These are phyloP conservation scores for Ramaria sp. DNA, from an alignment of 768 basidiomycete species.

Conservation along the genomic window DNA sequence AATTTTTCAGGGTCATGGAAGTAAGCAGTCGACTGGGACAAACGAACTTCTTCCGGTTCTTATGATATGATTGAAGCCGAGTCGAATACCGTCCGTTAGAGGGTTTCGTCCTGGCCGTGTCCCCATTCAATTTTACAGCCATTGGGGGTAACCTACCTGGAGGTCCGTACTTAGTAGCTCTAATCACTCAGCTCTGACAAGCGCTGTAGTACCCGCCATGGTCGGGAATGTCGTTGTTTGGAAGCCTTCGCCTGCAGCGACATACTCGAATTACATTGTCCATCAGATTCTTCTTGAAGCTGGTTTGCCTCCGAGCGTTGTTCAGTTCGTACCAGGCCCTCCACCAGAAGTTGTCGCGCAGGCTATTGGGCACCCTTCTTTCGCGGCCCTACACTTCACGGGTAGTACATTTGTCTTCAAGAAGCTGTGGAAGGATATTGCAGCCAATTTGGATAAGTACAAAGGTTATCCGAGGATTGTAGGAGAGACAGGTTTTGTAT, in stretches of 20 bases:
- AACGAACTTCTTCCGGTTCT: conserved; percentile 3
- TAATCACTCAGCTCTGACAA: conserved; percentile 3
- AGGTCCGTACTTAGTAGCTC: conserved; percentile 24
- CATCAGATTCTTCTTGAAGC: conserved; percentile 90
- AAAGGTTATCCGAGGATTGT: conserved; percentile 88
- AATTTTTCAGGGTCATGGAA: conserved; percentile 91
- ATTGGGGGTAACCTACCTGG: conserved; percentile 93
- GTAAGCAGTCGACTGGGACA: conserved; percentile 35
- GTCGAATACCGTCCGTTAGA: conserved; percentile 96
- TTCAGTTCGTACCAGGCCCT: conserved; percentile 93
- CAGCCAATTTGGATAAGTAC: conserved; percentile 78
- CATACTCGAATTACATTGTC: conserved; percentile 89
- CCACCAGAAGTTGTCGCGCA: conserved; percentile 78
- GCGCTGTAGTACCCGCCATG: conserved; percentile 62
- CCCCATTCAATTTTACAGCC: conserved; percentile 98
- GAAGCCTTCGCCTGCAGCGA: conserved; percentile 96
- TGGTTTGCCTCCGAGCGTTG: conserved; percentile 86
- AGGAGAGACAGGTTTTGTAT: conserved; percentile 73
- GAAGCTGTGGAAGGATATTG: conserved; percentile 94
- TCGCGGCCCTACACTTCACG: conserved; percentile 92
- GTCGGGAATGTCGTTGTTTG: conserved; percentile 93
- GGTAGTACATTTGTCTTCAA: conserved; percentile 93
- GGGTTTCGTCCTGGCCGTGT: conserved; percentile 95
- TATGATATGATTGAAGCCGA: conserved; percentile 42
- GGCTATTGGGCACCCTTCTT: conserved; percentile 65